Conservation (phyloP, 495 filamentous ascomycete species). For the Aspergillus cavernicola region DNA sequence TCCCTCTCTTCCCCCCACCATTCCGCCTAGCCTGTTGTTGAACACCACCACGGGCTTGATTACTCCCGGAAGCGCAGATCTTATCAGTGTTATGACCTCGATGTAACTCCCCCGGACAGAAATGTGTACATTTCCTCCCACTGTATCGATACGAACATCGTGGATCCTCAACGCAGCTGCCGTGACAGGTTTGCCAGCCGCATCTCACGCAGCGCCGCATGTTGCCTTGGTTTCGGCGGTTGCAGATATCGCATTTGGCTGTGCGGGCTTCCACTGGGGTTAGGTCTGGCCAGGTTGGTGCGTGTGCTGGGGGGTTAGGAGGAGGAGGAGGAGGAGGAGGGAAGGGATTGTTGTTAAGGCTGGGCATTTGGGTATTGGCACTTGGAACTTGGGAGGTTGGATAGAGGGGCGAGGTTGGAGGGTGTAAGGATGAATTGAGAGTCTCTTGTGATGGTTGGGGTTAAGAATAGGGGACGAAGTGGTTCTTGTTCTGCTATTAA, state of each 20-base stretch:
- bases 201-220: constrained; percentile 45
- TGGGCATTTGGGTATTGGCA: not conserved
- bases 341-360: not conserved
- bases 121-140: constrained; percentile 1
- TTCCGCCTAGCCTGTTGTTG: too few species aligned
- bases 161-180: constrained; percentile 23
- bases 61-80: too few species aligned
- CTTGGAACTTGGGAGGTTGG: not conserved
- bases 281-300: not conserved
- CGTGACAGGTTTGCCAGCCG: constrained; percentile 42
- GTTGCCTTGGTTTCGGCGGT: constrained; percentile 37
- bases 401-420: too few species aligned
- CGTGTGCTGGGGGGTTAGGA: not conserved
- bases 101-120: too few species aligned
- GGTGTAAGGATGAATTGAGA: too few species aligned
- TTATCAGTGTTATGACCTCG: too few species aligned
- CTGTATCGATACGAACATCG: constrained; percentile 25
- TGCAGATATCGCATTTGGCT: constrained; percentile 50
- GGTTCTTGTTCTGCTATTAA: too few species aligned
- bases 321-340: not conserved
- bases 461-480: too few species aligned
- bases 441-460: too few species aligned
- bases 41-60: too few species aligned
- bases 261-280: constrained; percentile 38
- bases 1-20: too few species aligned